Percentiles rank a stretch among this genome's conserved stretches.
phyloP scores from a whole-genome alignment of 495 filamentous ascomycete genomes.

The Trichoderma orchidacearum region DNA sequence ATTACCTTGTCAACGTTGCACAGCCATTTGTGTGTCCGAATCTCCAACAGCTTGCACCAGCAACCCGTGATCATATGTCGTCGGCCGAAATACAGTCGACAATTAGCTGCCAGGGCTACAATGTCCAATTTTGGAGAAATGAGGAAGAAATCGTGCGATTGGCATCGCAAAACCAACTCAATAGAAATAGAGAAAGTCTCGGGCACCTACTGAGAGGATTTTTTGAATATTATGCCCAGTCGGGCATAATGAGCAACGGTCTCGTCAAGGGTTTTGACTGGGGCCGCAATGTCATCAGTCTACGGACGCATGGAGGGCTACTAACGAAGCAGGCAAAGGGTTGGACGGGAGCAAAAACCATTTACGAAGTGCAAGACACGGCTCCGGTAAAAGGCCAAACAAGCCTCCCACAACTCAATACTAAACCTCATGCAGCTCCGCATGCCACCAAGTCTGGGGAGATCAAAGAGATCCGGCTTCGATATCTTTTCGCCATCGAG shows the following conservation, averaged over 20 bases:
- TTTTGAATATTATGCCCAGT: constrained; percentile 66
- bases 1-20: constrained; percentile 70
- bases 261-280: constrained; percentile 47
- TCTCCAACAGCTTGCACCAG: constrained; percentile 46
- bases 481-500: constrained; percentile 78
- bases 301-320: constrained; percentile 55
- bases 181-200: constrained; percentile 44
- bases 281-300: constrained; percentile 54
- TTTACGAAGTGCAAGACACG: constrained; percentile 14
- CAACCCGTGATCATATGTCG: constrained; percentile 21
- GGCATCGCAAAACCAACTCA: constrained; percentile 36
- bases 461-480: constrained; percentile 52
- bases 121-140: constrained; percentile 56
- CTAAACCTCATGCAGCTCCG: neutral
- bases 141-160: constrained; percentile 44
- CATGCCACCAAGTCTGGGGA: constrained; percentile 11
- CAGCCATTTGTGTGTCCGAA: constrained; percentile 69
- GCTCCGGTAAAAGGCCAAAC: neutral
- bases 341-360: constrained; percentile 60
- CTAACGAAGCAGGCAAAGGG: constrained; percentile 58
- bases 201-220: constrained; percentile 59
- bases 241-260: constrained; percentile 22
- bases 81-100: constrained; percentile 25
- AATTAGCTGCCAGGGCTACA: constrained; percentile 36
- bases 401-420: neutral